Evolutionary conservation across 2,329 filamentous ascomycete genomes (phyloP).

Genomic region (Amesomyces nigricolor): DNA sequence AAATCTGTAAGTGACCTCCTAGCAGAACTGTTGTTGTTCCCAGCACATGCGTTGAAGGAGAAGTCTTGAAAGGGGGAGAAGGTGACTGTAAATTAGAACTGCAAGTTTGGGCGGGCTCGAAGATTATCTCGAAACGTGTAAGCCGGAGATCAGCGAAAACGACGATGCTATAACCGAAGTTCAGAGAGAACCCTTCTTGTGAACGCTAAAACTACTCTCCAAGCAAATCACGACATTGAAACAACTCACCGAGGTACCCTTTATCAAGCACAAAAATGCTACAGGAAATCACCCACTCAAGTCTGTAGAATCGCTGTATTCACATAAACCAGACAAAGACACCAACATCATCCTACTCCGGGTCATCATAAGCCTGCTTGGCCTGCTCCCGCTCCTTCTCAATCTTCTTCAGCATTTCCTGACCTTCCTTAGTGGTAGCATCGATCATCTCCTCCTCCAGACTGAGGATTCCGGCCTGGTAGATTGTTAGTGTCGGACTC

Average conservation of each 20-base stretch:
- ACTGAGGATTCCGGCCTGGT: constrained; percentile 77
- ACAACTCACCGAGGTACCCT: neutral
- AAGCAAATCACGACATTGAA: neutral
- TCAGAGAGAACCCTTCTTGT: too few species aligned
- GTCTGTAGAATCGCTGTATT: neutral
- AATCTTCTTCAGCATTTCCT: constrained; percentile 69
- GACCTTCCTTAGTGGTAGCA: constrained; percentile 82
- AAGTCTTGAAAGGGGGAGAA: neutral
- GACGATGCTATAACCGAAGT: too few species aligned
- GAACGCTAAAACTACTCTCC: too few species aligned
- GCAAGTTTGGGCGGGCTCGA: neutral
- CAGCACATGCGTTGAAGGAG: neutral
- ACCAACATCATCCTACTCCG: constrained; percentile 14
- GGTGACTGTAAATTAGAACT: neutral
- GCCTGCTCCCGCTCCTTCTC: constrained; percentile 37
- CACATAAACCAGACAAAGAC: neutral
- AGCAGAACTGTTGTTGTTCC: neutral
- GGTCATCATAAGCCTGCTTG: constrained; percentile 20
- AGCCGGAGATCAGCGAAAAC: too few species aligned
- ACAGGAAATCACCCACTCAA: neutral
- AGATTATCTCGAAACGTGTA: too few species aligned
- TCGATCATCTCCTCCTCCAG: constrained; percentile 93
- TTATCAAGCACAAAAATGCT: too few species aligned
- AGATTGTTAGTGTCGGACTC: constrained; percentile 24
- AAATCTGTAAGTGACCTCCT: neutral